These are phyloP conservation scores for Helotiales sp. DNA, from an alignment of 2,329 filamentous ascomycete species.

Conservation along the genomic window DNA sequence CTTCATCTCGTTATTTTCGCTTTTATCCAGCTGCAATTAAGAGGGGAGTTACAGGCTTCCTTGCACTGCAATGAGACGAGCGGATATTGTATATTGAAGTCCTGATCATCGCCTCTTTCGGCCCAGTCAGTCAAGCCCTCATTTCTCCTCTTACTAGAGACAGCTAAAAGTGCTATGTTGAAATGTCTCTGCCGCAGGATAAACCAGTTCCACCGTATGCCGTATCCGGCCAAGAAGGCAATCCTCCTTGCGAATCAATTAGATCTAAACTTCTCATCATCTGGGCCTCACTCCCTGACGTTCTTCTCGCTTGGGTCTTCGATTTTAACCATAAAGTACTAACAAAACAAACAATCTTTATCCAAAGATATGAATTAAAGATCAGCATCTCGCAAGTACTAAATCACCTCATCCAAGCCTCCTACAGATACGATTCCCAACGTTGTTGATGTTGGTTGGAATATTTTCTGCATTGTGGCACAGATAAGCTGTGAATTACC, in stretches of 20 bases:
- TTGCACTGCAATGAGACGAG: background rate
- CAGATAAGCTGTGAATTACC: background rate
- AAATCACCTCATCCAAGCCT: background rate
- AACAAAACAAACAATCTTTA: slow-evolving; percentile 3
- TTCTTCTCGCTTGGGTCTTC: background rate
- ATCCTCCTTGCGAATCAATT: background rate
- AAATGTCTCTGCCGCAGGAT: background rate
- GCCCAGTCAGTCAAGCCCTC: background rate
- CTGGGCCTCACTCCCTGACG: background rate
- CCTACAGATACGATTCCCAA: background rate
- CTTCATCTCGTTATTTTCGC: background rate
- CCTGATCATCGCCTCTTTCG: background rate
- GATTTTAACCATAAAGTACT: background rate
- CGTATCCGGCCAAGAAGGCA: background rate
- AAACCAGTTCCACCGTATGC: background rate
- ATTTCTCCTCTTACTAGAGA: background rate
- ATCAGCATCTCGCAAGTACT: background rate
- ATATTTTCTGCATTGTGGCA: background rate
- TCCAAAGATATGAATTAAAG: background rate
- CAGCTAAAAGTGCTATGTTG: background rate
- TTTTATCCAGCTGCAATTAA: background rate
- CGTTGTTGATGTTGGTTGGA: too few species aligned
- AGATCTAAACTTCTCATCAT: background rate
- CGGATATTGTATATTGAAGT: background rate
- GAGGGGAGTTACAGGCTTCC: background rate